Conservation (phyloP, 495 filamentous ascomycete genomes). For the Penicillium robsamsonii region DNA sequence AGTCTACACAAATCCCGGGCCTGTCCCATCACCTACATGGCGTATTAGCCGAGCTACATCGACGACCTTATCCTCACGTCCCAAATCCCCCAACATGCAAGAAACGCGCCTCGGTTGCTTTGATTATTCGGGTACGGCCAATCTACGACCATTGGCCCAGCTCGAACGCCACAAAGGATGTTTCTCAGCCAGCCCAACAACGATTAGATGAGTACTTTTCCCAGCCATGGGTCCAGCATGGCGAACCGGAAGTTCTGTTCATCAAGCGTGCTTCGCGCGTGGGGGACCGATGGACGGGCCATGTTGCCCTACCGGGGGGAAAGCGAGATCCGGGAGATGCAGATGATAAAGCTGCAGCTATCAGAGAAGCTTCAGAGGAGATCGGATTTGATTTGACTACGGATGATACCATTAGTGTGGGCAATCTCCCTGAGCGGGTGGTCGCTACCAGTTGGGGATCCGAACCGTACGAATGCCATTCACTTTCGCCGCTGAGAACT, state of each 20-base stretch:
- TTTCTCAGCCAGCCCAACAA: conserved; percentile 34
- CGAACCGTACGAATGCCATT: conserved; percentile 52
- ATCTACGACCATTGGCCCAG: conserved; percentile 56
- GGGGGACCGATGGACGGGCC: conserved; percentile 74
- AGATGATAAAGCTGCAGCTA: conserved; percentile 61
- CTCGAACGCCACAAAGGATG: conserved; percentile 23
- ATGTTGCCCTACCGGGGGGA: conserved; percentile 74
- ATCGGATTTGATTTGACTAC: conserved; percentile 64
- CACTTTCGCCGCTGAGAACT: not conserved
- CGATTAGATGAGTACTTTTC: conserved; percentile 61
- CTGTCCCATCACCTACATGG: conserved; percentile 37
- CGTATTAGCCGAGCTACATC: conserved; percentile 51
- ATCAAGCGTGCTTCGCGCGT: conserved; percentile 71
- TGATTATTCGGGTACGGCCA: conserved; percentile 68
- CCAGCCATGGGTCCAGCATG: conserved; percentile 68
- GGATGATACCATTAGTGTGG: conserved; percentile 55
- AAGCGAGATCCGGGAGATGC: conserved; percentile 67
- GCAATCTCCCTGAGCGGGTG: conserved; percentile 69
- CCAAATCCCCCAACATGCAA: conserved; percentile 59
- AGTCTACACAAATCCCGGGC: conserved; percentile 3
- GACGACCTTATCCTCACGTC: conserved; percentile 59
- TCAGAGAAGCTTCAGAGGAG: conserved; percentile 70
- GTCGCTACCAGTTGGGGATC: conserved; percentile 73
- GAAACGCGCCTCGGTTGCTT: conserved; percentile 70
- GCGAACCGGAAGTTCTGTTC: conserved; percentile 73